Conservation (phyloP, 148 eudicot genomes). For the Rhododendron ferrugineum region DNA sequence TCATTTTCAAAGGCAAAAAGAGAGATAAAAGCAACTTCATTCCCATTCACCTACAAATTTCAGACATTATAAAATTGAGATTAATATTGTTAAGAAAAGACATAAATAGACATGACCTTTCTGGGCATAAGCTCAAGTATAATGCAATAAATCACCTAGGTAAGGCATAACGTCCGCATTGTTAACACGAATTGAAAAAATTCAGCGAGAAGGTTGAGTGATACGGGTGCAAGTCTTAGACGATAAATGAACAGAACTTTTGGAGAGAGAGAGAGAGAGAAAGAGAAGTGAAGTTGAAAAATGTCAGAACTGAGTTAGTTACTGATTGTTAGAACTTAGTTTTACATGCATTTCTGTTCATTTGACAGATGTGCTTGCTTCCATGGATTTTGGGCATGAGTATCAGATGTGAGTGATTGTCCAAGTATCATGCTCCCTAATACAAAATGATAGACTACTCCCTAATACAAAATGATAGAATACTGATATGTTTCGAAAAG, state of each 20-base stretch:
- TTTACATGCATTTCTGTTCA: neutral
- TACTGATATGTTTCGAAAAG: neutral
- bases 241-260: neutral
- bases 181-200: neutral
- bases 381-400: neutral
- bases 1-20: conserved; percentile 73
- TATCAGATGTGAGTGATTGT: neutral
- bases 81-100: neutral
- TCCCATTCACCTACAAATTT: conserved; percentile 61
- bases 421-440: neutral
- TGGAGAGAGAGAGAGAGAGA: neutral
- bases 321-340: neutral
- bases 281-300: neutral
- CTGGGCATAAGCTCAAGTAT: neutral
- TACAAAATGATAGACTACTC: neutral
- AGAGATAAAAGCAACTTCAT: conserved; percentile 82
- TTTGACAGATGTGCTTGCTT: neutral
- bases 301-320: neutral
- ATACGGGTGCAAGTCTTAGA: neutral
- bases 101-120: neutral
- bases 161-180: neutral
- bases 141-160: neutral
- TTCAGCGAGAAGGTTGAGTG: neutral
- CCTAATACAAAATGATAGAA: neutral
- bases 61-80: conserved; percentile 5